These are phyloP conservation scores for Schizosaccharomyces osmophilus DNA, from an alignment of 805 yeast genomes.

Conservation along the genomic window DNA sequence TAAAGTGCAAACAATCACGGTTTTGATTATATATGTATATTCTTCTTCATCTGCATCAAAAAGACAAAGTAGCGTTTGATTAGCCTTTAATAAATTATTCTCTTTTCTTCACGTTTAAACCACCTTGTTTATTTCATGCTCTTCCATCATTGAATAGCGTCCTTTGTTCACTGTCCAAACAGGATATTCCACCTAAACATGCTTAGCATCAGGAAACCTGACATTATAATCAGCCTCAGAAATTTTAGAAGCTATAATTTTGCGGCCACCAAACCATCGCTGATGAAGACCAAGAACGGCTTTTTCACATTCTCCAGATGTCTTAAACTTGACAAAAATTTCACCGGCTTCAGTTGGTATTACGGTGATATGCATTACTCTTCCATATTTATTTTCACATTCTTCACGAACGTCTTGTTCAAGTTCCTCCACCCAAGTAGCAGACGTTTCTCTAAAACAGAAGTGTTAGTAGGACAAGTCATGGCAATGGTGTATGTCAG, in stretches of 20 bases:
- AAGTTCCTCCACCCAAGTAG: constrained; percentile 14
- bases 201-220: constrained; percentile 7
- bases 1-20: no score
- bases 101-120: no score
- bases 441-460: constrained; percentile 12
- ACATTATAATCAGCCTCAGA: constrained; percentile 13
- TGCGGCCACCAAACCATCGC: constrained; percentile 15
- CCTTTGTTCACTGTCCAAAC: neutral
- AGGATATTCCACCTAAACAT: neutral
- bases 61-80: no score
- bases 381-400: constrained; percentile 17
- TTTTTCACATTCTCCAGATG: constrained; percentile 8
- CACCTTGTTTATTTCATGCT: no score
- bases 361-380: constrained; percentile 13
- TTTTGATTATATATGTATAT: no score
- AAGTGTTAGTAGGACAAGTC: neutral
- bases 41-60: no score
- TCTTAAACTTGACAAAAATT: constrained; percentile 13
- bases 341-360: constrained; percentile 13
- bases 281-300: constrained; percentile 15
- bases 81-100: no score
- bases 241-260: constrained; percentile 12
- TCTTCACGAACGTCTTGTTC: constrained; percentile 16
- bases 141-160: no score
- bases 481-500: neutral